Conservation (phyloP, 164 flowering plant genomes). For the Nymphaea colorata region DNA sequence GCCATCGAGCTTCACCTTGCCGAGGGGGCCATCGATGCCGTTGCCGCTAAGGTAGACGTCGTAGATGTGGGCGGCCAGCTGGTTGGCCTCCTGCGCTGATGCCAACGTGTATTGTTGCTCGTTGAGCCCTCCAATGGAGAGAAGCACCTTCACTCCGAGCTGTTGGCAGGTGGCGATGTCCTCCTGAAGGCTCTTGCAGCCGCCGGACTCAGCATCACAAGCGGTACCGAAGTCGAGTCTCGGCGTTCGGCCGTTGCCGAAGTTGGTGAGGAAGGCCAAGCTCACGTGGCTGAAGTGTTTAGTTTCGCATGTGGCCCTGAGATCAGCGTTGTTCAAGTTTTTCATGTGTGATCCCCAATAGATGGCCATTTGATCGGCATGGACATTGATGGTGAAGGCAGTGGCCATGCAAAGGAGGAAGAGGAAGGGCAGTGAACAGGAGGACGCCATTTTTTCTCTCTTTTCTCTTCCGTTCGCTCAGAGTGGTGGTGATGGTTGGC, state of each 20-base stretch:
- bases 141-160: conserved; percentile 3
- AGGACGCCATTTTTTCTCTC: too few species aligned
- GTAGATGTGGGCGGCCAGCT: conserved; percentile 6
- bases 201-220: conserved; percentile 2
- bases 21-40: conserved; percentile 2
- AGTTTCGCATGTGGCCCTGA: not conserved
- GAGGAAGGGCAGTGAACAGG: too few species aligned
- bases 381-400: too few species aligned
- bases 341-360: too few species aligned
- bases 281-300: not conserved
- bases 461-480: too few species aligned
- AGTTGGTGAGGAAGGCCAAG: conserved; percentile 4
- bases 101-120: not conserved
- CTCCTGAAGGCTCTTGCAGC: conserved; percentile 2
- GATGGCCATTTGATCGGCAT: too few species aligned
- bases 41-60: conserved; percentile 2
- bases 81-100: conserved; percentile 1
- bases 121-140: conserved; percentile 3
- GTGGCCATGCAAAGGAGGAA: too few species aligned
- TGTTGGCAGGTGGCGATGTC: conserved; percentile 4
- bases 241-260: conserved; percentile 6
- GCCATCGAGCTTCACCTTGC: conserved; percentile 3
- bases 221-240: conserved; percentile 3
- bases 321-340: too few species aligned
- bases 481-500: too few species aligned